phyloP scores from a whole-genome alignment of 2,329 filamentous ascomycete species.

The Tolypocladium tropicale region DNA sequence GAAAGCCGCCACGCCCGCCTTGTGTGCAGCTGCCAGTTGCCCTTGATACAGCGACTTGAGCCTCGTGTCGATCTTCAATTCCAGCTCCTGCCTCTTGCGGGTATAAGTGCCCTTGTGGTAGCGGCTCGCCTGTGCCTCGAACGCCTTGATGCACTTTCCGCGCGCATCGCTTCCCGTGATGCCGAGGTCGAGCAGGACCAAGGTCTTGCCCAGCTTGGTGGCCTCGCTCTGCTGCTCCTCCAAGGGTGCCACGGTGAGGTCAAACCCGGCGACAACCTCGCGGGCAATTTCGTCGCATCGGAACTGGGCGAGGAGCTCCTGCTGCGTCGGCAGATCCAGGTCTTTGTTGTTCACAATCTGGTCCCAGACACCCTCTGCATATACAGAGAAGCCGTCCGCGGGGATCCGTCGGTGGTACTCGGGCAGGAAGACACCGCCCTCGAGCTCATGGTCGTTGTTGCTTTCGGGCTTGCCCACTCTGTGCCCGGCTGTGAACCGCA shows the following conservation, averaged over 20 bases:
- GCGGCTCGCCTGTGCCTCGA: conserved; percentile 80
- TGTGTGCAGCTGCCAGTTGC: conserved; percentile 84
- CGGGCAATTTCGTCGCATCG: conserved; percentile 93
- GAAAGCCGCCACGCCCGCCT: conserved; percentile 74
- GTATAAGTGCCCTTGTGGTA: conserved; percentile 96
- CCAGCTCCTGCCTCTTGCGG: conserved; percentile 75
- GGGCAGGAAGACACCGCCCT: conserved; percentile 76
- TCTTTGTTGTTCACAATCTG: conserved; percentile 99
- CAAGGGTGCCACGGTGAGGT: conserved; percentile 68
- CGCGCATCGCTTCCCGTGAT: conserved; percentile 62
- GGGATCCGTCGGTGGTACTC: conserved; percentile 95
- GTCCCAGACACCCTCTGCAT: conserved; percentile 92
- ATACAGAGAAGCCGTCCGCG: conserved; percentile 90
- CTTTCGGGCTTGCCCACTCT: conserved; percentile 54
- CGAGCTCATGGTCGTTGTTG: conserved; percentile 58
- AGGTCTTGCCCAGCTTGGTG: conserved; percentile 58
- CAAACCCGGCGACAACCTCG: conserved; percentile 78
- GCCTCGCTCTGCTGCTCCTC: conserved; percentile 78
- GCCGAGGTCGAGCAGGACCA: conserved; percentile 68
- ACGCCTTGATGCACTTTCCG: conserved; percentile 64
- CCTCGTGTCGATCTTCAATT: conserved; percentile 76
- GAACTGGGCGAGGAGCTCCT: conserved; percentile 94
- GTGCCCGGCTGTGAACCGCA: conserved; percentile 73
- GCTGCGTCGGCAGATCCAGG: conserved; percentile 89
- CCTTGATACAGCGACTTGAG: conserved; percentile 80